A percentile compares a stretch with the other conserved stretches of the same genome.
phyloP scores from a whole-genome alignment of 2,329 filamentous ascomycete species.

The Rutstroemia sp. region DNA sequence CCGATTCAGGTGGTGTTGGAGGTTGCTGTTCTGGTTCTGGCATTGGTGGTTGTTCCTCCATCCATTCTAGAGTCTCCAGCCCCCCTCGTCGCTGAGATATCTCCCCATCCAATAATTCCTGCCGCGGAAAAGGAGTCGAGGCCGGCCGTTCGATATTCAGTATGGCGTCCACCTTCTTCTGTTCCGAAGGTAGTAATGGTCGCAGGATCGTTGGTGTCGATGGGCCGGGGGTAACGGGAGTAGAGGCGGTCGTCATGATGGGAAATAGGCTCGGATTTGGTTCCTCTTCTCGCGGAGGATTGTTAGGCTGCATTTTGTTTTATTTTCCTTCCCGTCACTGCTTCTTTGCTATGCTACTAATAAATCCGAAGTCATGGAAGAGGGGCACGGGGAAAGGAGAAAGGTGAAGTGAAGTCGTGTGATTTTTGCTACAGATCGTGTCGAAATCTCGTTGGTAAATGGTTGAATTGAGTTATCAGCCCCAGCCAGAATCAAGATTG shows the following conservation, averaged over 20 bases:
- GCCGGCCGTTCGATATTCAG: slow-evolving; percentile 26
- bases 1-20: not conserved
- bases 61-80: not conserved
- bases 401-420: not conserved
- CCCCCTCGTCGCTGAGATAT: slow-evolving; percentile 17
- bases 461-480: not conserved
- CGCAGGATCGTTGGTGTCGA: slow-evolving; percentile 27
- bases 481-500: not conserved
- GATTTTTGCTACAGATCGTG: not conserved
- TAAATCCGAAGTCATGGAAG: not conserved
- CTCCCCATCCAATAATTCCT: slow-evolving; percentile 23
- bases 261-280: slow-evolving; percentile 15
- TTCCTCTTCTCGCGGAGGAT: slow-evolving; percentile 16
- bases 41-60: not conserved
- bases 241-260: slow-evolving; percentile 27
- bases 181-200: slow-evolving; percentile 17
- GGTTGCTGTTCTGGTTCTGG: not conserved
- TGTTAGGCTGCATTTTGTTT: not conserved
- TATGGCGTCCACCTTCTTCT: slow-evolving; percentile 22
- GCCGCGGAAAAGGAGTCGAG: slow-evolving; percentile 29
- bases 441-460: not conserved
- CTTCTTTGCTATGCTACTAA: not conserved
- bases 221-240: slow-evolving; percentile 27
- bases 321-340: not conserved
- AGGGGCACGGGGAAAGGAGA: not conserved